Percentiles rank a stretch among this genome's conserved stretches.
Conservation (phyloP, 1,284 basidiomycete genomes). For the Malassezia caprae region DNA sequence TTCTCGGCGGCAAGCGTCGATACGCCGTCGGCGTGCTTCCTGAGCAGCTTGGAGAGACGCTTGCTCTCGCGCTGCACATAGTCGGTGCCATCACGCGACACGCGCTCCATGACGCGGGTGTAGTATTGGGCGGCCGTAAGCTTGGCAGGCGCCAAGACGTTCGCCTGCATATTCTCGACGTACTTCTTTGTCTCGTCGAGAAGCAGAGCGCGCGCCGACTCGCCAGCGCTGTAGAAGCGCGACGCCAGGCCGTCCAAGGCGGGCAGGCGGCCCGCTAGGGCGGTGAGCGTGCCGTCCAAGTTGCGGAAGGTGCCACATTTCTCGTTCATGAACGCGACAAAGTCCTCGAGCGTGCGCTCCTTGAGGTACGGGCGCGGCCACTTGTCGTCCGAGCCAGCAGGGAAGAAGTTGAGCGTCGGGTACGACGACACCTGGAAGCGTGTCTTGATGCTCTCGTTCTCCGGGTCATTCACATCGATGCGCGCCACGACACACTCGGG, state of each 20-base stretch:
- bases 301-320: slow-evolving; percentile 76
- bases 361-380: slow-evolving; percentile 62
- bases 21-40: slow-evolving; percentile 55
- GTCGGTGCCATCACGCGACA: slow-evolving; percentile 58
- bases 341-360: slow-evolving; percentile 60
- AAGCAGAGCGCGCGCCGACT: slow-evolving; percentile 54
- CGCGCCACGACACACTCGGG: slow-evolving; percentile 78
- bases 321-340: slow-evolving; percentile 62
- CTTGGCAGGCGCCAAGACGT: slow-evolving; percentile 19
- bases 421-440: slow-evolving; percentile 63
- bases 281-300: slow-evolving; percentile 67
- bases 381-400: slow-evolving; percentile 55
- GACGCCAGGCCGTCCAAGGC: slow-evolving; percentile 69
- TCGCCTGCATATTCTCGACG: slow-evolving; percentile 36
- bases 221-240: slow-evolving; percentile 61
- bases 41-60: slow-evolving; percentile 59
- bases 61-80: slow-evolving; percentile 79
- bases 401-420: slow-evolving; percentile 85
- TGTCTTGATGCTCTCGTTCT: slow-evolving; percentile 64
- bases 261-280: slow-evolving; percentile 68
- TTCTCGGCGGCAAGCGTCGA: slow-evolving; percentile 60
- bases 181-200: slow-evolving; percentile 55
- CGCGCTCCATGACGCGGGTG: slow-evolving; percentile 74
- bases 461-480: slow-evolving; percentile 73
- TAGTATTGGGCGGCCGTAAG: slow-evolving; percentile 64